Conservation (phyloP, 2,329 filamentous ascomycete genomes). For the Aspergillus nomiae region DNA sequence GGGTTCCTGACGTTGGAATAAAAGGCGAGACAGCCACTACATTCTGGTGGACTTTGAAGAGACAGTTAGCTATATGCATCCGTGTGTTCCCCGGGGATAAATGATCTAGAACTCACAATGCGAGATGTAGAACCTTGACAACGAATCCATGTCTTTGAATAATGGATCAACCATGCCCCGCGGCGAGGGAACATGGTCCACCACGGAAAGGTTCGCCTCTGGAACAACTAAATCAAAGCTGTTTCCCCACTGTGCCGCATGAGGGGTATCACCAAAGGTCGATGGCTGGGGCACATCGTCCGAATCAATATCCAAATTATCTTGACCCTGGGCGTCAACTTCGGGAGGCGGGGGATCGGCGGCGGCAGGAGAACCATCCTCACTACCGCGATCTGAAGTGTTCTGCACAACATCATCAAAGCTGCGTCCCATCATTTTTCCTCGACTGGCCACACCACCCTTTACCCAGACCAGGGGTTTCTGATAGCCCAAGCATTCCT, state of each 20-base stretch:
- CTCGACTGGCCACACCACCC: constrained; percentile 46
- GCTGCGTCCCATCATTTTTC: constrained; percentile 56
- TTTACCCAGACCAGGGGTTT: constrained; percentile 47
- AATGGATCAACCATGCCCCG: constrained; percentile 49
- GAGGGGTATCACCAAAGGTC: not conserved
- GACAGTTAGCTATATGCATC: constrained; percentile 19
- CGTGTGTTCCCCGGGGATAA: not conserved
- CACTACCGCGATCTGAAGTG: constrained; percentile 1
- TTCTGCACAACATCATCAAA: constrained; percentile 43
- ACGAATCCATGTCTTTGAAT: constrained; percentile 47
- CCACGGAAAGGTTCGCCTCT: constrained; percentile 4
- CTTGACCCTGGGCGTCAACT: not conserved
- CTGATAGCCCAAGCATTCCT: constrained; percentile 47
- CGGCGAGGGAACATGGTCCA: constrained; percentile 33
- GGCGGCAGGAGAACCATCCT: not conserved
- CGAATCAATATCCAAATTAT: constrained; percentile 14
- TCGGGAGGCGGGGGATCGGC: not conserved
- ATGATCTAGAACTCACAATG: constrained; percentile 39
- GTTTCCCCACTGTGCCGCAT: constrained; percentile 1
- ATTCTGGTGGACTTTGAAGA: constrained; percentile 34
- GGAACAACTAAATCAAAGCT: not conserved
- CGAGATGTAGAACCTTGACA: constrained; percentile 50
- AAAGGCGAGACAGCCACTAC: constrained; percentile 50
- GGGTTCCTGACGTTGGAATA: constrained; percentile 52
- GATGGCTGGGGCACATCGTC: not conserved